Evolutionary conservation across 495 filamentous ascomycete genomes (phyloP), one percentile per base, ranked within the genome.

Genomic region (Penicillium tannophilum): DNA sequence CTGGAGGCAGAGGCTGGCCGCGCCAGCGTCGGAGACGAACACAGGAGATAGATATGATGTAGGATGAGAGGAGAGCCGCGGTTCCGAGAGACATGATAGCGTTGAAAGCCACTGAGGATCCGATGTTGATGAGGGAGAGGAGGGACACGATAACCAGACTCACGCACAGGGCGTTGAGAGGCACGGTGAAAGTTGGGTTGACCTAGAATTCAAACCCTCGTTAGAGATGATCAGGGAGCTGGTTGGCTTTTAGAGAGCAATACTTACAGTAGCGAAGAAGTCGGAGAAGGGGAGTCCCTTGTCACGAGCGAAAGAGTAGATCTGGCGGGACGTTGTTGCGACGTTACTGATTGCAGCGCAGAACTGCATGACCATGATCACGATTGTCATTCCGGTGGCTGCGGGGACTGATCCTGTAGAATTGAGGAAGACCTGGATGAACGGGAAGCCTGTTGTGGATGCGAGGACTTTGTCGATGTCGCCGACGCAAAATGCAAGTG

Each of bases 101-200:
- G 63, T 83, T 81, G 63, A 88, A 79, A 6, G 83, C 85, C 5
- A 77, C 73, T 3, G 73, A 56, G 0, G 81, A 84, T 23, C 82
- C 85, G 55, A 88, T 78, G 61, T 84, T 85, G 68, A 88, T 86
- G 30, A 86, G 69, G 1, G 79, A 80, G 4, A 87, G 60, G 35
- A 86, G 67, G 8, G 72, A 59, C 0, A 78, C 76, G 48, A 82
- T 72, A 39, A 66, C 56, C 61, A 80, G 75, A 4, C 78, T 78
- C 36, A 83, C 58, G 17, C 53, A 48, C n/a, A 69, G 26, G 1
- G 84, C 74, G 62, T 82, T 83, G 45, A 80, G 62, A 10, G 80
- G 83, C 35, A 88, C 75, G 42, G 75, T 77, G 67, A 65, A 80
- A 49, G 19, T 30, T 2, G 45, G 35, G 36, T 51, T 57, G 19